phyloP scores from a whole-genome alignment of 23 red algal species.

The Gracilariopsis chorda region DNA sequence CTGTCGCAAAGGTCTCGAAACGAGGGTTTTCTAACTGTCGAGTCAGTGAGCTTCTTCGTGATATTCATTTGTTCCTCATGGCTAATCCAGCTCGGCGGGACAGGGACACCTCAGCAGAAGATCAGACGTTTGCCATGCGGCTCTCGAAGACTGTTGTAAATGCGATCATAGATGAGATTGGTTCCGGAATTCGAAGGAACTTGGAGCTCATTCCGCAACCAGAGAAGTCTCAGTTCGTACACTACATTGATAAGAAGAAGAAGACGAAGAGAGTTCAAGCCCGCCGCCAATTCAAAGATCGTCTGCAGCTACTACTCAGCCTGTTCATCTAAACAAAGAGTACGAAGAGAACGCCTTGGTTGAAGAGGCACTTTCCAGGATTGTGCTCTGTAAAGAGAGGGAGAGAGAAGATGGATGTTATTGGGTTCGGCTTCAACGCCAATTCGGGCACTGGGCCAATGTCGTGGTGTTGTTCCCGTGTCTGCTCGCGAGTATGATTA shows the following conservation, averaged over 20 bases:
- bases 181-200: slow-evolving; percentile 15
- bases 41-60: slow-evolving; percentile 51
- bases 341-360: slow-evolving; percentile 7
- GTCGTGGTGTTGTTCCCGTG: too few species aligned
- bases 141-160: slow-evolving; percentile 62
- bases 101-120: slow-evolving; percentile 36
- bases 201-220: slow-evolving; percentile 52
- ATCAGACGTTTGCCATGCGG: slow-evolving; percentile 66
- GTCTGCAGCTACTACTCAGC: not conserved
- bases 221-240: slow-evolving; percentile 58
- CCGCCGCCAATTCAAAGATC: not conserved
- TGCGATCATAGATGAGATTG: slow-evolving; percentile 59
- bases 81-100: slow-evolving; percentile 52
- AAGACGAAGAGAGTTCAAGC: not conserved
- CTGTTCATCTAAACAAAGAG: slow-evolving; percentile 8
- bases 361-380: slow-evolving; percentile 18
- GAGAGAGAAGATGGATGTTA: too few species aligned
- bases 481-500: too few species aligned
- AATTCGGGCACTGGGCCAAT: too few species aligned
- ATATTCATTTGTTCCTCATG: slow-evolving; percentile 64
- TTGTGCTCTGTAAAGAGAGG: too few species aligned
- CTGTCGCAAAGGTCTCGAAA: slow-evolving; percentile 58
- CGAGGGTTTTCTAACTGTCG: slow-evolving; percentile 51
- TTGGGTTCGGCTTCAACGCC: too few species aligned
- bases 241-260: slow-evolving; percentile 52